Evolutionary conservation across 164 flowering plant species (phyloP).

Genomic region (Echeveria elegans): DNA sequence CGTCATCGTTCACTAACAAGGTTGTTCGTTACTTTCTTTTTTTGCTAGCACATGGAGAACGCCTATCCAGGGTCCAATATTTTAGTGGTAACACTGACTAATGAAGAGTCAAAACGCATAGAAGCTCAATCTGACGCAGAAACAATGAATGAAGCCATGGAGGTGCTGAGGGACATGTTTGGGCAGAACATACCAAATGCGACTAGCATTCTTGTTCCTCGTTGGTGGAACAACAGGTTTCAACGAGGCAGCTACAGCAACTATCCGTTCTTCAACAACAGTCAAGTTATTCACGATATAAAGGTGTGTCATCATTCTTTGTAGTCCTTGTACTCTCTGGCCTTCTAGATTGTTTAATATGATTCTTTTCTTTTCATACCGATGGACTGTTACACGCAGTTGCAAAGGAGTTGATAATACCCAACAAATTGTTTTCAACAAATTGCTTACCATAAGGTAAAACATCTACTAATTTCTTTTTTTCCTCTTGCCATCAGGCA

Average conservation of each 20-base stretch:
- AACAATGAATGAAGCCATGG: conserved; percentile 77
- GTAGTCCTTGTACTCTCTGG: too few relatives aligned
- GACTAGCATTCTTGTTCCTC: conserved; percentile 67
- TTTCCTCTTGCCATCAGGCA: conserved; percentile 34
- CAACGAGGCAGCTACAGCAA: conserved; percentile 97
- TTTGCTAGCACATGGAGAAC: conserved; percentile 92
- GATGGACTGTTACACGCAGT: too few relatives aligned
- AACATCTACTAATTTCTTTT: too few relatives aligned
- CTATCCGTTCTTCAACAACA: conserved; percentile 56
- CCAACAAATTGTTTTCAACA: too few relatives aligned
- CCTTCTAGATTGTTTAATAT: too few relatives aligned
- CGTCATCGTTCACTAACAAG: background rate
- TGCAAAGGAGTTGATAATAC: too few relatives aligned
- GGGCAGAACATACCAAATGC: conserved; percentile 75
- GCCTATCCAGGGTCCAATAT: conserved; percentile 91
- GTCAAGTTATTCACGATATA: conserved; percentile 39
- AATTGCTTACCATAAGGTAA: too few relatives aligned
- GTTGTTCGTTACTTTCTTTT: conserved; percentile 18
- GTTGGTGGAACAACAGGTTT: conserved; percentile 95
- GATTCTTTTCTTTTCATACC: too few relatives aligned
- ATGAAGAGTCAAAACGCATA: conserved; percentile 88
- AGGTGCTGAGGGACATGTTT: conserved; percentile 77
- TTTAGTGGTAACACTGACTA: conserved; percentile 84
- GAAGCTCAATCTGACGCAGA: conserved; percentile 68
- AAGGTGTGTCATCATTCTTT: conserved; percentile 38